Conservation (phyloP, 2,329 filamentous ascomycete genomes). For the Emergomyces orientalis region DNA sequence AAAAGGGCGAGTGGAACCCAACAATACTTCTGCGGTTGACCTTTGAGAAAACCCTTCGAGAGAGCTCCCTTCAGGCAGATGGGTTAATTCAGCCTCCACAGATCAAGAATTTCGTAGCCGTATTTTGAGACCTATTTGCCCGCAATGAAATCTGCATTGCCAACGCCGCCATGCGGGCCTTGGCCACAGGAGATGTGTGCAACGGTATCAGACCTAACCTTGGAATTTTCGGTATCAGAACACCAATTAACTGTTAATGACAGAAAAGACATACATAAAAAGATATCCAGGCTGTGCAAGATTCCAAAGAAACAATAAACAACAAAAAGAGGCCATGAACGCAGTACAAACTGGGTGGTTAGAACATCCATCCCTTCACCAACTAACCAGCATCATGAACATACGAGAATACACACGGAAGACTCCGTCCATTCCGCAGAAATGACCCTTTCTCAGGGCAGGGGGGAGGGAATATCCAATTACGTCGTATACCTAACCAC, state of each 20-base stretch:
- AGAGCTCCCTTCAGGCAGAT: background rate
- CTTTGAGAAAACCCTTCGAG: background rate
- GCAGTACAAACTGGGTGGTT: too few relatives aligned
- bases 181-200: background rate
- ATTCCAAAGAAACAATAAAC: too few relatives aligned
- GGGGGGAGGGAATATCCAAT: background rate
- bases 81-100: background rate
- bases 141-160: conserved; percentile 1
- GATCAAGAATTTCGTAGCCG: background rate
- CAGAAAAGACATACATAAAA: too few relatives aligned
- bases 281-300: too few relatives aligned
- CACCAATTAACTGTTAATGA: too few relatives aligned
- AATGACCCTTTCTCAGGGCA: too few relatives aligned
- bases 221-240: too few relatives aligned
- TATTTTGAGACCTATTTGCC: background rate
- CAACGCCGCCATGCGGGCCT: background rate
- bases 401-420: background rate
- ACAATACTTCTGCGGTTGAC: conserved; percentile 1
- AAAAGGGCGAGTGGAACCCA: background rate
- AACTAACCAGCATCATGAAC: too few relatives aligned
- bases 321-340: too few relatives aligned
- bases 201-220: too few relatives aligned
- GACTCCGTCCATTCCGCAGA: too few relatives aligned
- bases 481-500: background rate
- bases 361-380: too few relatives aligned